Evolutionary conservation across 139 green algal genomes (phyloP), one percentile per base, ranked within the genome.

Genomic region (Closterium sp.): DNA sequence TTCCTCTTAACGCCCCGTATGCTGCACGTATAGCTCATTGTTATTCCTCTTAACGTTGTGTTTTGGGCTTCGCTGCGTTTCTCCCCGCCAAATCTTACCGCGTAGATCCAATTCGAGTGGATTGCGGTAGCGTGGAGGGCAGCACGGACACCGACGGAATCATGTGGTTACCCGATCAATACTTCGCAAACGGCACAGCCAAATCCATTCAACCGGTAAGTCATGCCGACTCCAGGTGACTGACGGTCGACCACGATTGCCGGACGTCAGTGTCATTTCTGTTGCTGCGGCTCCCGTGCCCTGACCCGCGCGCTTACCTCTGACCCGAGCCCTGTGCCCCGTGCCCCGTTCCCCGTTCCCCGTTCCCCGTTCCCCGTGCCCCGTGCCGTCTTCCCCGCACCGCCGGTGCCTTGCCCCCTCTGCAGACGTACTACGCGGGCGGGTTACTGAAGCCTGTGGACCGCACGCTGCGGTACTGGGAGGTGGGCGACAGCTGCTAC

Each of bases 401-500:
- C 73, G 73, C 73, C n/a, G 73, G 4, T 29, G 24, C 27, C 24
- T 4, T 87, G 19, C 84, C 84, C 0, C 17, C 6, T 7, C 10
- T 24, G 50, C 84, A 87, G 84, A 87, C 28, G 19, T 87, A 87
- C 84, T 32, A 31, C 28, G 87, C 45, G 22, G 87, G 87, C n/a
- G 87, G 87, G 42, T 19, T n/a, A 19, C 73, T 91, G 32, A 29
- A 27, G 22, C 31, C 38, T 0, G 89, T 91, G 13, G 89, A 91
- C 31, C 32, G 31, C 30, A 91, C 89, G 31, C 17, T 91, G 89
- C 31, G 89, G 31, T n/a, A n/a, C 31, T 91, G 89, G 89, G 70
- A 85, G 22, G 30, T 27, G 30, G 89, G 89, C 21, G 89, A 91
- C 89, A 91, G 89, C 89, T 91, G 89, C 89, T 91, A 91, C 89